These are phyloP conservation scores for Voacanga thouarsii DNA, from an alignment of 257 asterid genomes.

Conservation along the genomic window DNA sequence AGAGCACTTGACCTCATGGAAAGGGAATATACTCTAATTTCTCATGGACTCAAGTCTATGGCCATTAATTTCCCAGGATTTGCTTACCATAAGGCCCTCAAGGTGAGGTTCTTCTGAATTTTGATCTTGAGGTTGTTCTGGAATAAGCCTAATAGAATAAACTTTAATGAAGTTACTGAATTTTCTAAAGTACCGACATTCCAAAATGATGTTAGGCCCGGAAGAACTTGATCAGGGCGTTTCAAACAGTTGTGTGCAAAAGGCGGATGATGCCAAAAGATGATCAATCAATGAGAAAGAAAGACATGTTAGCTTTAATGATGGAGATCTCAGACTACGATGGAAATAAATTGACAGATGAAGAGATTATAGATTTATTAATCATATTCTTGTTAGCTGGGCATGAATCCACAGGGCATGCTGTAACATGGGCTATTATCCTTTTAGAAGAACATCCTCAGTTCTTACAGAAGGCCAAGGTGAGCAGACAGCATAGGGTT, in stretches of 20 bases:
- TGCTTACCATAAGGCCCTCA: conserved; percentile 21
- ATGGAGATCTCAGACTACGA: conserved; percentile 8
- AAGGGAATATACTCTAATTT: neutral
- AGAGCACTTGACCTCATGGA: conserved; percentile 5
- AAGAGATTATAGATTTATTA: conserved; percentile 15
- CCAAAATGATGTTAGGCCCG: conserved; percentile 4
- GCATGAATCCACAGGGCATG: conserved; percentile 12
- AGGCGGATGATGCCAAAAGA: neutral
- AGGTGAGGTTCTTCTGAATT: conserved; percentile 13
- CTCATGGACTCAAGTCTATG: conserved; percentile 17
- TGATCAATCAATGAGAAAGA: conserved; percentile 1
- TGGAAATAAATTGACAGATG: conserved; percentile 4
- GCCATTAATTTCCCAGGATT: conserved; percentile 23
- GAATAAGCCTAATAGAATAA: no score
- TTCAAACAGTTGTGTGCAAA: conserved; percentile 11
- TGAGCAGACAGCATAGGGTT: neutral
- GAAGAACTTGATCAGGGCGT: neutral
- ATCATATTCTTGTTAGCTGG: conserved; percentile 10
- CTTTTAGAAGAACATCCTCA: conserved; percentile 14
- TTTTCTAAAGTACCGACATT: no score
- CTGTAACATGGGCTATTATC: conserved; percentile 12
- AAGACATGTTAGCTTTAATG: conserved; percentile 10
- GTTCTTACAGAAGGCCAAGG: conserved; percentile 14
- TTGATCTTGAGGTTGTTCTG: neutral
- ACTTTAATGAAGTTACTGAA: no score